These are phyloP conservation scores for Colletotrichum costaricense DNA, from an alignment of 2,329 filamentous ascomycete genomes.

Conservation along the genomic window DNA sequence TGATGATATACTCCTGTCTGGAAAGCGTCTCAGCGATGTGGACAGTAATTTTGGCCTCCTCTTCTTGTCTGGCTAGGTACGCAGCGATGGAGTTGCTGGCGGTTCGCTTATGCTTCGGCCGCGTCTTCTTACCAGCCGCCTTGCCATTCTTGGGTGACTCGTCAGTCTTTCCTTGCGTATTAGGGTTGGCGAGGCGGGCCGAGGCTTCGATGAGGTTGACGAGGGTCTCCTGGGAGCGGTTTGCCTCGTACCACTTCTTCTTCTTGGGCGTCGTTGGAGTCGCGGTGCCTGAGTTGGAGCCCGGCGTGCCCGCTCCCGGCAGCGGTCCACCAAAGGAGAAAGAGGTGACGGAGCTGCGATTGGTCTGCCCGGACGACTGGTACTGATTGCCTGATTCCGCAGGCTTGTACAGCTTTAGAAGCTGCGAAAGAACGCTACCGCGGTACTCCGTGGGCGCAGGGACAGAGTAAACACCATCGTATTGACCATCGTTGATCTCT, in stretches of 20 bases:
- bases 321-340: constrained; percentile 49
- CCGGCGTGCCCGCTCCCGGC: constrained; percentile 50
- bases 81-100: constrained; percentile 51
- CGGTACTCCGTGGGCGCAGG: constrained; percentile 55
- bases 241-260: constrained; percentile 61
- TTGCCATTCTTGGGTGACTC: constrained; percentile 36
- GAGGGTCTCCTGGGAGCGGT: constrained; percentile 58
- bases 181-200: constrained; percentile 52
- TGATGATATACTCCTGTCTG: constrained; percentile 84
- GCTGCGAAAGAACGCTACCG: constrained; percentile 57
- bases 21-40: constrained; percentile 76
- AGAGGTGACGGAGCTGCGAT: constrained; percentile 39
- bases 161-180: constrained; percentile 30
- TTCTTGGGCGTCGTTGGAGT: constrained; percentile 50
- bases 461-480: constrained; percentile 54
- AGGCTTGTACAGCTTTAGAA: constrained; percentile 59
- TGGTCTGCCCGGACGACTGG: constrained; percentile 36
- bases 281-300: constrained; percentile 48
- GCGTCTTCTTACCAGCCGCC: constrained; percentile 44
- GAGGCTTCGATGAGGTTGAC: constrained; percentile 61
- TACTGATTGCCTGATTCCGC: constrained; percentile 40
- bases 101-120: constrained; percentile 48
- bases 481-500: constrained; percentile 52
- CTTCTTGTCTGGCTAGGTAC: constrained; percentile 56
- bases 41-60: constrained; percentile 53